Base-by-base conservation (phyloP, 2,329 filamentous ascomycete genomes). In the Trichoderma sp. region DNA sequence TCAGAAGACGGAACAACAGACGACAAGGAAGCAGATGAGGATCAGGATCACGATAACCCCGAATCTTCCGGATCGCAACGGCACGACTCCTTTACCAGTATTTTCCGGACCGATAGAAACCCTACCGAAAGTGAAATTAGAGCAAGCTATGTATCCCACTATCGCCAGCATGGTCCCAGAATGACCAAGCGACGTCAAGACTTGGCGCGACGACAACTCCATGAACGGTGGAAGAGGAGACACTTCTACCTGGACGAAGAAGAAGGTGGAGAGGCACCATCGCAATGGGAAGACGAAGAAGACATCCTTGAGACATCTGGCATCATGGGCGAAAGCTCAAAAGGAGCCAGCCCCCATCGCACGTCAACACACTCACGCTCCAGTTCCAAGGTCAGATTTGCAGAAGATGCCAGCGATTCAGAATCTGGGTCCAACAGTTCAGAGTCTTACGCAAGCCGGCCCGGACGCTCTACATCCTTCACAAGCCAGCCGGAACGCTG, bases 161-260 rank as follows among this genome's bases (percentile, higher is more conserved):
- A 76, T 39, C 81, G 81, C n/a, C 80, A 78, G 9, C 74, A 80
- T 47, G 80, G 78, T 1, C 79, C 80, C 2, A 81, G 80, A 63
- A 78, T 82, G 68, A 81, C 84, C 55, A 83, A 81, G 71, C 78
- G 82, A 20, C 79, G 82, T 30, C 79, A 81, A 32, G 79, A 82
- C 7, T 81, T 83, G 81, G 86, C 87, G 1, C 83, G 87, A 15
- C 83, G 81, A 50, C 85, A 85, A 74, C 83, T 93, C 43, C 86
- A 91, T 75, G 89, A 95, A 68, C 87, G 93, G 64, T 96, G 93
- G 93, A 88, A 88, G 76, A 87, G 92, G 72, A 87, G 93, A 59
- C 89, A 91, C 50, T 97, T 96, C 76, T 97, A 96, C 76, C 87
- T 94, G 0, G 93, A 97, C 71, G 92, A 94, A 80, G 94, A 97